These are phyloP conservation scores for Yamadazyma phyllophila DNA, from an alignment of 805 yeast species.

Conservation along the genomic window DNA sequence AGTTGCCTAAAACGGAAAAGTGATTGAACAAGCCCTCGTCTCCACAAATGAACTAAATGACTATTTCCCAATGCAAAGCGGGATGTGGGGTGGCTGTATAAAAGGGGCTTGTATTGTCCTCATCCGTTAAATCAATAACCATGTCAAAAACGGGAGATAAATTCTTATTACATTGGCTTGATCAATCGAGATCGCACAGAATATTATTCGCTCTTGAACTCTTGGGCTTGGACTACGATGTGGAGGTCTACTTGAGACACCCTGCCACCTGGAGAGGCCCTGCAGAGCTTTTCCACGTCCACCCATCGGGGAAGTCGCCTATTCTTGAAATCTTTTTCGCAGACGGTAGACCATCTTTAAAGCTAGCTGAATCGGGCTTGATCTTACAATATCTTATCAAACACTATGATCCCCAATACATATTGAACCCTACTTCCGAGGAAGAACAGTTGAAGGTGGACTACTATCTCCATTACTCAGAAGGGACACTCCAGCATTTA, in stretches of 20 bases:
- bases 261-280: slow-evolving; percentile 45
- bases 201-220: slow-evolving; percentile 66
- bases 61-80: not conserved
- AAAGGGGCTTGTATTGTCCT: not conserved
- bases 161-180: slow-evolving; percentile 34
- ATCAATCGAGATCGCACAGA: slow-evolving; percentile 58
- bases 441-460: slow-evolving; percentile 46
- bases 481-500: slow-evolving; percentile 59
- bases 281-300: slow-evolving; percentile 47
- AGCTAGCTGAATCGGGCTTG: slow-evolving; percentile 37
- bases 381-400: slow-evolving; percentile 37
- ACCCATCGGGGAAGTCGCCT: slow-evolving; percentile 66
- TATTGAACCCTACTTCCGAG: slow-evolving; percentile 26
- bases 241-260: slow-evolving; percentile 52
- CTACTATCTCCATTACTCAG: slow-evolving; percentile 56
- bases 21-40: not conserved
- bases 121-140: slow-evolving; percentile 1
- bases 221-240: slow-evolving; percentile 51
- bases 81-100: not conserved
- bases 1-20: slow-evolving; percentile 12
- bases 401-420: slow-evolving; percentile 30
- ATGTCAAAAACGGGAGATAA: slow-evolving; percentile 14
- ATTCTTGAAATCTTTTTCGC: slow-evolving; percentile 43
- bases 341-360: slow-evolving; percentile 33
- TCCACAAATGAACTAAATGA: slow-evolving; percentile 4